A percentile compares a stretch with the other conserved stretches of the same genome.
phyloP scores from a whole-genome alignment of 495 filamentous ascomycete genomes.

The Hyaloscypha variabilis region DNA sequence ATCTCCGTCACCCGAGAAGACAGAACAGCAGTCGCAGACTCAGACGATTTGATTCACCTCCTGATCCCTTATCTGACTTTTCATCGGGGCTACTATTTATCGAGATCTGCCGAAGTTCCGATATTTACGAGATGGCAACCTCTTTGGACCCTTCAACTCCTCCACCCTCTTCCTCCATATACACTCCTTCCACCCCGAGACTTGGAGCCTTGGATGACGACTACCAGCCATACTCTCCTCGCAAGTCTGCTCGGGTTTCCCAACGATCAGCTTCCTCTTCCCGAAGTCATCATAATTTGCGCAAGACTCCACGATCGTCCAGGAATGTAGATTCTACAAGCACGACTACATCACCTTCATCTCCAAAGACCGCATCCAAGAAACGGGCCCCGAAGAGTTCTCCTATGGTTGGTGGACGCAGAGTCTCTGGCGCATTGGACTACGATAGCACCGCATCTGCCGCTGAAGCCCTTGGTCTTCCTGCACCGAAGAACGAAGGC shows the following conservation, averaged over 20 bases:
- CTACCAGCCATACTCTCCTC: constrained; percentile 67
- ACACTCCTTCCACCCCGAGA: constrained; percentile 74
- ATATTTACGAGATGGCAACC: constrained; percentile 49
- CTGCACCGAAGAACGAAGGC: constrained; percentile 23
- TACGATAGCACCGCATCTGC: constrained; percentile 39
- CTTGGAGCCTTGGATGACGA: constrained; percentile 63
- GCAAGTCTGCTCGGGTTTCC: constrained; percentile 57
- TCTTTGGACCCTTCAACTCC: constrained; percentile 53
- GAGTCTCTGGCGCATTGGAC: constrained; percentile 43
- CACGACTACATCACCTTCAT: constrained; percentile 31
- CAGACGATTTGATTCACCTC: neutral
- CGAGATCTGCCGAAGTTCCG: neutral
- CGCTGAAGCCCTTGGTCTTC: constrained; percentile 39
- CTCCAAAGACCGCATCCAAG: constrained; percentile 51
- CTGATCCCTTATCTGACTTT: neutral
- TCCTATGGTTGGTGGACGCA: constrained; percentile 36
- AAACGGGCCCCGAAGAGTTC: constrained; percentile 44
- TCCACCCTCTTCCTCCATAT: constrained; percentile 56
- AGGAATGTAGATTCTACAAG: constrained; percentile 35
- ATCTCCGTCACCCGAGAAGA: neutral
- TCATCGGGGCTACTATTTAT: neutral
- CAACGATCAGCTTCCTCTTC: constrained; percentile 35
- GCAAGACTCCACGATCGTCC: constrained; percentile 46
- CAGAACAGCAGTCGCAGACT: neutral
- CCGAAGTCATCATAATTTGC: constrained; percentile 35